Evolutionary conservation across 805 yeast genomes (phyloP).

Genomic region (Cyberlindnera mycetangii): DNA sequence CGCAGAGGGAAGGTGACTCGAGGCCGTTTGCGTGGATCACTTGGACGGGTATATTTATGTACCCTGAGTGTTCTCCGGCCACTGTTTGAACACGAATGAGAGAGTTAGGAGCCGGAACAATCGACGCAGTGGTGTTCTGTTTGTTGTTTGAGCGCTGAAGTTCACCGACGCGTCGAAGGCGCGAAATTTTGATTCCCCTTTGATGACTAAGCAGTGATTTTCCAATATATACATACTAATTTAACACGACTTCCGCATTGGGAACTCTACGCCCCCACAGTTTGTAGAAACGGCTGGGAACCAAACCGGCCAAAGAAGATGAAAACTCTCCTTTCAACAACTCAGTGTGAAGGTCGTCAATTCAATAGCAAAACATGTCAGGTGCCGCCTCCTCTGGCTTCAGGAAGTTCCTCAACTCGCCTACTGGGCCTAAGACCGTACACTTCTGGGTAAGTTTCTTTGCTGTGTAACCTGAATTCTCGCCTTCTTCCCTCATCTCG

Average conservation of each 20-base stretch:
- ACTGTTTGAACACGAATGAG: too few species aligned
- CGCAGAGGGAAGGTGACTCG: too few species aligned
- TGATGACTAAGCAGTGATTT: neutral
- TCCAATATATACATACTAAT: neutral
- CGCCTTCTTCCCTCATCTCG: neutral
- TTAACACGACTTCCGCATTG: neutral
- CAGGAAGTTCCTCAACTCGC: slow-evolving; percentile 71
- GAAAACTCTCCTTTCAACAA: neutral
- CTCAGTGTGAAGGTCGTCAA: neutral
- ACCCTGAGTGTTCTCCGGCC: too few species aligned
- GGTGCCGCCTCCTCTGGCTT: slow-evolving; percentile 47
- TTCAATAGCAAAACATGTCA: slow-evolving; percentile 5
- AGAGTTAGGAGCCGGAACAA: too few species aligned
- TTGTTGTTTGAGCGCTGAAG: neutral
- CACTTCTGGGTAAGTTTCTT: slow-evolving; percentile 81
- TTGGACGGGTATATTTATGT: too few species aligned
- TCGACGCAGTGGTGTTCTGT: neutral
- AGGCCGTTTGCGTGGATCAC: too few species aligned
- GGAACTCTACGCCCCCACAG: slow-evolving; percentile 16
- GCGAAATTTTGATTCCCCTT: neutral
- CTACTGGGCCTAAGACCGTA: slow-evolving; percentile 95
- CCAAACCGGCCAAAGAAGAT: neutral
- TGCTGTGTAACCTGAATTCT: neutral
- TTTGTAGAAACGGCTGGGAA: neutral
- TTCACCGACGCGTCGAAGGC: neutral